Evolutionary conservation across 1,139 yeast species (phyloP).

Genomic region (Torulaspora pretoriensis): DNA sequence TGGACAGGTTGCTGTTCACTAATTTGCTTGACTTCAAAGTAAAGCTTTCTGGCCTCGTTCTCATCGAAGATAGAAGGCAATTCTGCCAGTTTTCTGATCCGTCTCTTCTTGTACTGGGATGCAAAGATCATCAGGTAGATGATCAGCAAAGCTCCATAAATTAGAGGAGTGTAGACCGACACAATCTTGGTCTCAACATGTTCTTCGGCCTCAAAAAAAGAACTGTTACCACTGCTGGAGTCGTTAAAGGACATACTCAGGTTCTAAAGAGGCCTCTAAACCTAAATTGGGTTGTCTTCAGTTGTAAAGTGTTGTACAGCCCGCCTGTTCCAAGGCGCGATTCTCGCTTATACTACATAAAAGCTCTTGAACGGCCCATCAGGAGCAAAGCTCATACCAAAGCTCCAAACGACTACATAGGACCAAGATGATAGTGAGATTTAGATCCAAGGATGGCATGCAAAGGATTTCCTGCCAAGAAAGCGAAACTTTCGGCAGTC

Average conservation of each 20-base stretch:
- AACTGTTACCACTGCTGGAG: conserved; percentile 17
- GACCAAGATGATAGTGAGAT: conserved; percentile 54
- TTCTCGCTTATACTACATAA: background rate
- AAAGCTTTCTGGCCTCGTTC: conserved; percentile 63
- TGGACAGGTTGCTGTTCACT: conserved; percentile 58
- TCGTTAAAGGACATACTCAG: conserved; percentile 14
- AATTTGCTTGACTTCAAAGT: conserved; percentile 52
- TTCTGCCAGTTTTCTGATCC: conserved; percentile 48
- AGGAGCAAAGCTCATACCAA: background rate
- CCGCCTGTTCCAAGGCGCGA: conserved; percentile 2
- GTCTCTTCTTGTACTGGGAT: conserved; percentile 59
- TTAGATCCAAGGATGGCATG: conserved; percentile 81
- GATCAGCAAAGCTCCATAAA: conserved; percentile 69
- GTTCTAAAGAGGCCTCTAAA: background rate
- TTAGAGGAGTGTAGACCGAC: conserved; percentile 80
- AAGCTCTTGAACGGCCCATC: background rate
- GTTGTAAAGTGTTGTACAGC: background rate
- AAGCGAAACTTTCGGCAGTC: conserved; percentile 45
- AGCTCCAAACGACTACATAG: background rate
- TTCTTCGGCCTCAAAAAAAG: conserved; percentile 24
- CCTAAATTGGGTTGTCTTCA: background rate
- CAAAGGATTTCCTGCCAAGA: conserved; percentile 57
- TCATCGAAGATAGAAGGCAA: conserved; percentile 70
- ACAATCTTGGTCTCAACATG: conserved; percentile 41
- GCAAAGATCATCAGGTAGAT: conserved; percentile 74